Conservation (phyloP, 768 basidiomycete genomes). For the Antrodiella citrinella region DNA sequence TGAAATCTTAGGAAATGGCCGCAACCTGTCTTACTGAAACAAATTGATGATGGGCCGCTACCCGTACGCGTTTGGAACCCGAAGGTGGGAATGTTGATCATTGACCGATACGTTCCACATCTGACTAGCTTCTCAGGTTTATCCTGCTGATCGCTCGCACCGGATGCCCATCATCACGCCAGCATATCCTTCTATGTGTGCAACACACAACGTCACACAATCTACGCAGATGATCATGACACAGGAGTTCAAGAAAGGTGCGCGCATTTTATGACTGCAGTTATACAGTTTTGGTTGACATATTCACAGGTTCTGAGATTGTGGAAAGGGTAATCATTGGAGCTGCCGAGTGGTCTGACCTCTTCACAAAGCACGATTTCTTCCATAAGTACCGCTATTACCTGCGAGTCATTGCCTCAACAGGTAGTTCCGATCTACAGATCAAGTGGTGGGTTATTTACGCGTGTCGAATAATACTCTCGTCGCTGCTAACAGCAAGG, state of each 20-base stretch:
- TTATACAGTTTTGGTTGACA: not conserved
- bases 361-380: constrained; percentile 95
- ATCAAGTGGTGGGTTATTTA: constrained; percentile 78
- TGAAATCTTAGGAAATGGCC: constrained; percentile 87
- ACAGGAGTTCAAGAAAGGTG: constrained; percentile 90
- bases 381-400: constrained; percentile 97
- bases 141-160: constrained; percentile 88
- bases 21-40: constrained; percentile 93
- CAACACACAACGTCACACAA: constrained; percentile 94
- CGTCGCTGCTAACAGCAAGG: no score
- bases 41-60: constrained; percentile 91
- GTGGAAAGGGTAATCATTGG: constrained; percentile 88
- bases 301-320: constrained; percentile 72
- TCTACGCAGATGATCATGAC: constrained; percentile 96
- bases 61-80: constrained; percentile 98
- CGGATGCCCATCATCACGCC: constrained; percentile 99
- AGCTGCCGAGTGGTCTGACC: constrained; percentile 79
- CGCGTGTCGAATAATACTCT: no score
- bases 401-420: constrained; percentile 90
- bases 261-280: not conserved
- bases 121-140: constrained; percentile 52
- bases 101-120: not conserved
- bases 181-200: constrained; percentile 98
- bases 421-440: constrained; percentile 75
- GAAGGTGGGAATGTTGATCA: constrained; percentile 43